Percentiles rank a stretch among this genome's conserved stretches.
These are phyloP conservation scores for Apophysomyces trapeziformis DNA, from an alignment of 371 early-diverging fungal genomes.

Conservation along the genomic window DNA sequence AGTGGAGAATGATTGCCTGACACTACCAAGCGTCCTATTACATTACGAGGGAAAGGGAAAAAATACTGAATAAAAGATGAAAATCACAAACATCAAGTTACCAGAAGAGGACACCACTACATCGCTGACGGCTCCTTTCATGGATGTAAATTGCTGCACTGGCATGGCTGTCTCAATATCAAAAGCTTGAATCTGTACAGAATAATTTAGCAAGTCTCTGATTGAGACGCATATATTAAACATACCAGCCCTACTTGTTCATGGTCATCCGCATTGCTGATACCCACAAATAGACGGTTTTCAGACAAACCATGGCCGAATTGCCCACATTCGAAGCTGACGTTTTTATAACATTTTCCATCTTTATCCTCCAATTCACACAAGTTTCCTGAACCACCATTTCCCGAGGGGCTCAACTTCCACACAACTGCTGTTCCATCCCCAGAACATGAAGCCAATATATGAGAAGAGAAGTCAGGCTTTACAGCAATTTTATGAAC, in stretches of 20 bases:
- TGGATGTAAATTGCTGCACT: constrained; percentile 20
- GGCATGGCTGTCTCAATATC: constrained; percentile 22
- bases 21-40: constrained; percentile 26
- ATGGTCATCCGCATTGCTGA: constrained; percentile 19
- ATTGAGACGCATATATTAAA: neutral
- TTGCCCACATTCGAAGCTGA: constrained; percentile 36
- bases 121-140: constrained; percentile 35
- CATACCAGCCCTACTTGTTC: constrained; percentile 34
- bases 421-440: constrained; percentile 48
- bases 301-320: constrained; percentile 37
- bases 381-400: constrained; percentile 30
- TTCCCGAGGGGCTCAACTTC: constrained; percentile 30
- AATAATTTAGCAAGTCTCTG: neutral
- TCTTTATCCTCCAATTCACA: constrained; percentile 26
- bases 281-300: constrained; percentile 33
- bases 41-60: neutral
- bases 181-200: constrained; percentile 33
- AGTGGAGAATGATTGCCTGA: constrained; percentile 37
- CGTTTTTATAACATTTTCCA: constrained; percentile 17
- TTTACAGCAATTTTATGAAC: constrained; percentile 22
- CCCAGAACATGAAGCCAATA: constrained; percentile 38
- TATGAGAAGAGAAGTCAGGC: constrained; percentile 19
- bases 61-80: neutral
- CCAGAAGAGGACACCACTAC: constrained; percentile 12
- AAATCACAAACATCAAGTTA: constrained; percentile 6